Base-by-base conservation (phyloP, 1,284 basidiomycete species). In the Rhodotorula sp. region DNA sequence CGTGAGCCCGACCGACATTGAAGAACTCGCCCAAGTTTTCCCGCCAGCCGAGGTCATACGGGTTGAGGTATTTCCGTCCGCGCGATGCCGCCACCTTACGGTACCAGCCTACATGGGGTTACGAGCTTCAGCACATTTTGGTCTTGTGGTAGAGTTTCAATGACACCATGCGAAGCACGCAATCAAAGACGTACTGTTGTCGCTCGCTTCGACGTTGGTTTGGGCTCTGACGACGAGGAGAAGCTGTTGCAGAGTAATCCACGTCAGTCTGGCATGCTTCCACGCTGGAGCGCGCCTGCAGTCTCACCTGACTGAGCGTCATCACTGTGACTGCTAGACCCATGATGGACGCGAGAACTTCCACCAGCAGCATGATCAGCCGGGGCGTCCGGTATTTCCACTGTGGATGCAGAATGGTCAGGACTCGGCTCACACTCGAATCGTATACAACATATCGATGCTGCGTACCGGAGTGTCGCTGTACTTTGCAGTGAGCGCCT, bases 121-220 rank as follows among this genome's bases (percentile, higher is more conserved):
- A 20, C 56, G 20, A 24, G 7, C 6, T 37, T 42, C 6, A 24
- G 56, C 24, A 22, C 24, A 24, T 22, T 18, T n/a, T 7, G 37
- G 37, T 42, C 37, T 12, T 12, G 37, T 3, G 37, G 37, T 8
- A 42, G 37, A 42, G 37, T 12, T 42, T 2, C 10, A 1, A 42
- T 12, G 10, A 42, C 10, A 12, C 2, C 37, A 42, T 42, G 37
- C 37, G 10, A 42, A 42, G 10, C 14, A 42, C 37, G 8, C 37
- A 12, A 42, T 7, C 49, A n/a, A 24, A 26, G 15, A 67, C 77
- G 64, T 54, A 77, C 77, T 87, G 79, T 95, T 88, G 78, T 99
- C 95, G 76, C 93, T 91, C 6, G 85, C 85, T 81, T 99, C 96
- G 22, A 98, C 95, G 0, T 89, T 88, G 0, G 94, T 98, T 80